phyloP scores from a whole-genome alignment of 2,329 filamentous ascomycete genomes.

The Ophiostoma sp. region DNA sequence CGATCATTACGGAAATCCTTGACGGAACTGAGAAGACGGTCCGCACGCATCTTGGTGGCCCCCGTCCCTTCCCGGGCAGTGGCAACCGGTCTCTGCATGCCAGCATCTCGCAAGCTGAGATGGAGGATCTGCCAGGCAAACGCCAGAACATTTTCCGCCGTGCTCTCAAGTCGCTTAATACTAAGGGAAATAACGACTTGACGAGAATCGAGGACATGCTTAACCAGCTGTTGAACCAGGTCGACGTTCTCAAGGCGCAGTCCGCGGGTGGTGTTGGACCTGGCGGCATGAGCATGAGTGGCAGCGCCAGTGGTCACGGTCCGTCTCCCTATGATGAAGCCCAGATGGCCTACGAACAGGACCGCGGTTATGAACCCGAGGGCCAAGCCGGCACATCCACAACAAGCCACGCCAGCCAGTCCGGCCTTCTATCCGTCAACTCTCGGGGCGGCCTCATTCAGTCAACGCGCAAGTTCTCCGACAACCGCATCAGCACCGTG shows the following conservation, averaged over 20 bases:
- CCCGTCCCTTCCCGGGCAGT: slow-evolving; percentile 75
- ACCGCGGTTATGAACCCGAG: slow-evolving; percentile 79
- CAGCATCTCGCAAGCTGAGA: slow-evolving; percentile 55
- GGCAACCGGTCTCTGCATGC: slow-evolving; percentile 58
- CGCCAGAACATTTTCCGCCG: slow-evolving; percentile 92
- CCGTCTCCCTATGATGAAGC: slow-evolving; percentile 62
- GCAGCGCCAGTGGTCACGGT: slow-evolving; percentile 51
- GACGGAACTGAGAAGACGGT: slow-evolving; percentile 84
- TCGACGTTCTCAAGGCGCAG: slow-evolving; percentile 75
- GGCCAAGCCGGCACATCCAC: slow-evolving; percentile 75
- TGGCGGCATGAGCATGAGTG: slow-evolving; percentile 24
- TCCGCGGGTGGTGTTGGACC: slow-evolving; percentile 42
- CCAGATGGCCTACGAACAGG: slow-evolving; percentile 65
- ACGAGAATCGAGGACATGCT: slow-evolving; percentile 89
- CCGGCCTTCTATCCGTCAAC: slow-evolving; percentile 69
- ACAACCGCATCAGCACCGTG: slow-evolving; percentile 87
- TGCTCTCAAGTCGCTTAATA: slow-evolving; percentile 85
- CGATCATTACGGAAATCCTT: slow-evolving; percentile 83
- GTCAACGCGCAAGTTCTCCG: slow-evolving; percentile 57
- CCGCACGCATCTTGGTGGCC: slow-evolving; percentile 79
- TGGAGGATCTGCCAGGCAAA: slow-evolving; percentile 67
- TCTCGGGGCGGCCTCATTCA: slow-evolving; percentile 43
- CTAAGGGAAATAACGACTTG: slow-evolving; percentile 85
- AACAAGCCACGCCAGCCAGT: slow-evolving; percentile 70
- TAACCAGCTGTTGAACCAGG: slow-evolving; percentile 86